Conservation (phyloP, 805 yeast species). For the Sporopachydermia quercuum region DNA sequence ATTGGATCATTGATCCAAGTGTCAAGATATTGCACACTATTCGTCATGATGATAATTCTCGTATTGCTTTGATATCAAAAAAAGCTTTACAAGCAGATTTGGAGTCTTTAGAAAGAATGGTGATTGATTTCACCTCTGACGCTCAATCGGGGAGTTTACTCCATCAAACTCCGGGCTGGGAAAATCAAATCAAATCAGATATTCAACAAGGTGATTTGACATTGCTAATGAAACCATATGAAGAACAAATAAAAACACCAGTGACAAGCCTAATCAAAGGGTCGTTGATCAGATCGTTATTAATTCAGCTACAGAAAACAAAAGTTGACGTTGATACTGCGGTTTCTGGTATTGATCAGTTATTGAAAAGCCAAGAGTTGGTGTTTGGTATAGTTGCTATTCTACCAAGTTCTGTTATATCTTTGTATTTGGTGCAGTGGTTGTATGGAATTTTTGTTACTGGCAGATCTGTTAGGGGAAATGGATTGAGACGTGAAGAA, state of each 20-base stretch:
- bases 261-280: slow-evolving; percentile 51
- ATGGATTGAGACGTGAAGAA: slow-evolving; percentile 17
- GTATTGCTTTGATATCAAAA: slow-evolving; percentile 65
- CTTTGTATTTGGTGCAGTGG: slow-evolving; percentile 9
- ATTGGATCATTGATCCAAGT: slow-evolving; percentile 77
- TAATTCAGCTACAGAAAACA: slow-evolving; percentile 90
- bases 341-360: slow-evolving; percentile 76
- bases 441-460: slow-evolving; percentile 17
- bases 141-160: slow-evolving; percentile 7
- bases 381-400: slow-evolving; percentile 90
- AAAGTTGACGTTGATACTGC: slow-evolving; percentile 93
- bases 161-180: slow-evolving; percentile 4
- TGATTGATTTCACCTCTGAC: slow-evolving; percentile 47
- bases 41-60: slow-evolving; percentile 65
- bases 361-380: slow-evolving; percentile 80
- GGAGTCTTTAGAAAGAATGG: slow-evolving; percentile 78
- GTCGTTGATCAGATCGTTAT: slow-evolving; percentile 53
- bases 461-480: slow-evolving; percentile 14
- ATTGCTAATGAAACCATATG: slow-evolving; percentile 68
- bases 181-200: slow-evolving; percentile 23
- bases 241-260: slow-evolving; percentile 57
- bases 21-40: slow-evolving; percentile 60
- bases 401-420: slow-evolving; percentile 51
- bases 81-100: slow-evolving; percentile 68
- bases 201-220: slow-evolving; percentile 69